A percentile compares a stretch with the other conserved stretches of the same genome.
These are phyloP conservation scores for Gossypium longicalyx DNA, from an alignment of 345 rosid genomes.

Conservation along the genomic window DNA sequence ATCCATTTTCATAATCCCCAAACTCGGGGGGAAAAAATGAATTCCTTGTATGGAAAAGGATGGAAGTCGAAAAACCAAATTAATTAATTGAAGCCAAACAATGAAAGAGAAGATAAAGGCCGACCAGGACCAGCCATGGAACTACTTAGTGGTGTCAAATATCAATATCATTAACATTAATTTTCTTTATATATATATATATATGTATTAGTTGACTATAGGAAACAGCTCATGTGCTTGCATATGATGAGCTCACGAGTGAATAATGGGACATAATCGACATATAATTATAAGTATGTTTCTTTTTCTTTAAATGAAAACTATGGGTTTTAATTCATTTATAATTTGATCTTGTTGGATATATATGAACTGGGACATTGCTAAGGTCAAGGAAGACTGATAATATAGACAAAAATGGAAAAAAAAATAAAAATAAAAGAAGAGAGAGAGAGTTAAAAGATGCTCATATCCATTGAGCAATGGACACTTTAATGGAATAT, in stretches of 20 bases:
- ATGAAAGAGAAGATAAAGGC: background rate
- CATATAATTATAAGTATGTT: constrained; percentile 22
- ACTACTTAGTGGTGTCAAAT: constrained; percentile 4
- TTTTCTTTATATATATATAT: background rate
- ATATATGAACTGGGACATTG: constrained; percentile 36
- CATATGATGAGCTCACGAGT: constrained; percentile 50
- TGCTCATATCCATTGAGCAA: constrained; percentile 15
- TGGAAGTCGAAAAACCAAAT: background rate
- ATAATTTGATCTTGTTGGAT: constrained; percentile 30
- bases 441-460: constrained; percentile 19
- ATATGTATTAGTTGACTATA: constrained; percentile 31
- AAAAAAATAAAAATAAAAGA: background rate
- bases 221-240: constrained; percentile 52
- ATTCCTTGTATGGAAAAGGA: constrained; percentile 9
- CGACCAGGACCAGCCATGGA: constrained; percentile 14
- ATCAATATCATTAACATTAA: constrained; percentile 9
- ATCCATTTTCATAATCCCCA: background rate
- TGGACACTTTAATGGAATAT: constrained; percentile 19
- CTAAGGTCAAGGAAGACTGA: constrained; percentile 41
- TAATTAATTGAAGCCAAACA: background rate
- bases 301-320: background rate
- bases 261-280: constrained; percentile 23
- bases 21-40: background rate
- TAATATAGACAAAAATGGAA: constrained; percentile 29
- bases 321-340: constrained; percentile 16